Evolutionary conservation across 495 filamentous ascomycete species (phyloP).

Genomic region (Darksidea phi): DNA sequence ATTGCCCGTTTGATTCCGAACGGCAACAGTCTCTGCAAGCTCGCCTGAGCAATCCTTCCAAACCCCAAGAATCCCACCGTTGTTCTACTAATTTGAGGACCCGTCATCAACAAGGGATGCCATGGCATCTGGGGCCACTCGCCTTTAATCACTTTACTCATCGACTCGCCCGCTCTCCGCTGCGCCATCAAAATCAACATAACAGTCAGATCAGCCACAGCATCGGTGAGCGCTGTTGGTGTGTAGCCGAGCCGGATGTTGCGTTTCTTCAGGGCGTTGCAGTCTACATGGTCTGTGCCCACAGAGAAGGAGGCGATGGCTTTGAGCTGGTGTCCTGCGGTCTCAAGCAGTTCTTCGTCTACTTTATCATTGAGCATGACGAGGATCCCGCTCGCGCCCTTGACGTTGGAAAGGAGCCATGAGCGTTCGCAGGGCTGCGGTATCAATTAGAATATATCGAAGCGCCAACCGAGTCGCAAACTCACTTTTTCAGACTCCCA

Average conservation of each 20-base stretch:
- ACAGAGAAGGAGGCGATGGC: slow-evolving; percentile 31
- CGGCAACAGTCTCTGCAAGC: slow-evolving; percentile 20
- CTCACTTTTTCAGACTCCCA: slow-evolving; percentile 20
- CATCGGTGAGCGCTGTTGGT: slow-evolving; percentile 26
- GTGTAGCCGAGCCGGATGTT: slow-evolving; percentile 28
- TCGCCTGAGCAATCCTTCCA: slow-evolving; percentile 27
- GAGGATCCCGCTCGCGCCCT: slow-evolving; percentile 20
- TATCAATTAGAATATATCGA: slow-evolving; percentile 6
- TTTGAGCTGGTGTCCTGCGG: slow-evolving; percentile 16
- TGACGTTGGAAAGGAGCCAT: slow-evolving; percentile 23
- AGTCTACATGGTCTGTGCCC: slow-evolving; percentile 26
- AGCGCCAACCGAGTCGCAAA: not conserved
- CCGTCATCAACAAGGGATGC: slow-evolving; percentile 24
- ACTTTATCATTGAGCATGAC: slow-evolving; percentile 27
- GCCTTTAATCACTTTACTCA: slow-evolving; percentile 23
- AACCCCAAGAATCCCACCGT: slow-evolving; percentile 29
- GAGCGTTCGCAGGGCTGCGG: slow-evolving; percentile 21
- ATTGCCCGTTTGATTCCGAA: slow-evolving; percentile 20
- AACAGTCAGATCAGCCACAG: slow-evolving; percentile 23
- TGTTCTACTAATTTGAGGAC: slow-evolving; percentile 20
- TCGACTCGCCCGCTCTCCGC: slow-evolving; percentile 22
- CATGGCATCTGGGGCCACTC: slow-evolving; percentile 33
- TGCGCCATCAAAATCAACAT: slow-evolving; percentile 32
- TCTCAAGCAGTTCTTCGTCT: slow-evolving; percentile 20
- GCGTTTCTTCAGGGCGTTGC: slow-evolving; percentile 13